Evolutionary conservation across 2,329 filamentous ascomycete species (phyloP).

Genomic region (Hypoxylon sp.): DNA sequence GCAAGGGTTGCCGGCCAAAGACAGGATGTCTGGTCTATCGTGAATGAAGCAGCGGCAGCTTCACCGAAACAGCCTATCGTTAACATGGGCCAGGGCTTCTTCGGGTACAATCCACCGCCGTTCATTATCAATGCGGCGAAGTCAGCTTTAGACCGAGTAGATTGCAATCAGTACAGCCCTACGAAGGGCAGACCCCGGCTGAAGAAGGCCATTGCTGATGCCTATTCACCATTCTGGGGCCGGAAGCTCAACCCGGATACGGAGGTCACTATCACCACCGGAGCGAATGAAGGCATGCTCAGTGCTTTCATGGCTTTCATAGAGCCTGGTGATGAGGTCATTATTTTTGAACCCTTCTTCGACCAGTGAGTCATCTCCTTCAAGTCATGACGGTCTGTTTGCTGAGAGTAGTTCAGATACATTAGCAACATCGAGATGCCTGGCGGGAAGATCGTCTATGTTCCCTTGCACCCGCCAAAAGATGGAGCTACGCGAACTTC

Average conservation of each 20-base stretch:
- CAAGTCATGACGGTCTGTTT: slow-evolving; percentile 1
- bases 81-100: slow-evolving; percentile 79
- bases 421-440: slow-evolving; percentile 99
- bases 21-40: slow-evolving; percentile 72
- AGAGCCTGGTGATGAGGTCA: slow-evolving; percentile 94
- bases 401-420: slow-evolving; percentile 67
- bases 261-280: slow-evolving; percentile 94
- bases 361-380: slow-evolving; percentile 78
- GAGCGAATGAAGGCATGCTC: slow-evolving; percentile 92
- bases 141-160: slow-evolving; percentile 87
- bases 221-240: slow-evolving; percentile 92
- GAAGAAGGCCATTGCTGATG: slow-evolving; percentile 92
- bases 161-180: slow-evolving; percentile 98
- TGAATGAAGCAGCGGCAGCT: slow-evolving; percentile 75
- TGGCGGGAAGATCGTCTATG: slow-evolving; percentile 93
- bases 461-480: slow-evolving; percentile 90
- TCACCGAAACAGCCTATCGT: slow-evolving; percentile 75
- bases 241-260: slow-evolving; percentile 86
- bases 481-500: slow-evolving; percentile 85
- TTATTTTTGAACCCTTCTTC: slow-evolving; percentile 98
- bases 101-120: slow-evolving; percentile 92
- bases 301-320: slow-evolving; percentile 98
- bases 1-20: slow-evolving; percentile 64
- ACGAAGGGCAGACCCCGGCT: slow-evolving; percentile 93
- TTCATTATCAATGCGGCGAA: slow-evolving; percentile 96